phyloP scores from a whole-genome alignment of 192 early-diverging fungal species.

The Allomyces macrogynus region DNA sequence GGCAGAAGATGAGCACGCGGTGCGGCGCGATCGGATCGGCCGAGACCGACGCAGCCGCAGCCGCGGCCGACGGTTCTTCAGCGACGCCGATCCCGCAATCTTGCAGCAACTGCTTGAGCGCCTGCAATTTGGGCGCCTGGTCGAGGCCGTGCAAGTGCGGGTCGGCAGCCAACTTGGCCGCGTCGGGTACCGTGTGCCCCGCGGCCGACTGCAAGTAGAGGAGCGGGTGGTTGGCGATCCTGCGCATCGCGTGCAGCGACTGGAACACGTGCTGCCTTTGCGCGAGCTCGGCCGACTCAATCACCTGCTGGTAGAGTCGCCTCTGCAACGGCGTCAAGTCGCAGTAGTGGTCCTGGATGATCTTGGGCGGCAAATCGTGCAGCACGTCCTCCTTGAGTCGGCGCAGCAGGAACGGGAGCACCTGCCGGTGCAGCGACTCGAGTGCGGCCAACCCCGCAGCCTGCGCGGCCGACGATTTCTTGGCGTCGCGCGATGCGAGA shows the following conservation, averaged over 20 bases:
- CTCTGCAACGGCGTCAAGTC: constrained; percentile 79
- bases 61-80: constrained; percentile 17
- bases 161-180: constrained; percentile 3
- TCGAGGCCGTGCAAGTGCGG: constrained; percentile 36
- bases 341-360: constrained; percentile 98
- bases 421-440: constrained; percentile 87
- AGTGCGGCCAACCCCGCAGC: constrained; percentile 35
- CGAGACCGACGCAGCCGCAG: constrained; percentile 18
- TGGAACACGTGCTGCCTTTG: constrained; percentile 78
- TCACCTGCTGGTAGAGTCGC: constrained; percentile 83
- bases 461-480: constrained; percentile 30
- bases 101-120: constrained; percentile 65
- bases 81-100: constrained; percentile 85
- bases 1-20: constrained; percentile 90
- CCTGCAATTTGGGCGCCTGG: constrained; percentile 78
- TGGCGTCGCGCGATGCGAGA: constrained; percentile 69
- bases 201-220: constrained; percentile 9
- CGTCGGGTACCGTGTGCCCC: constrained; percentile 16
- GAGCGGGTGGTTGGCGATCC: constrained; percentile 88
- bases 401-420: constrained; percentile 82
- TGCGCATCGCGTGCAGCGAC: constrained; percentile 85
- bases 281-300: constrained; percentile 33
- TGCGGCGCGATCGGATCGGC: constrained; percentile 47
- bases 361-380: constrained; percentile 92
- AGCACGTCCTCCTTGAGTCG: constrained; percentile 96